phyloP scores from a whole-genome alignment of 495 filamentous ascomycete genomes.

The Trichocladium uniseriatum region DNA sequence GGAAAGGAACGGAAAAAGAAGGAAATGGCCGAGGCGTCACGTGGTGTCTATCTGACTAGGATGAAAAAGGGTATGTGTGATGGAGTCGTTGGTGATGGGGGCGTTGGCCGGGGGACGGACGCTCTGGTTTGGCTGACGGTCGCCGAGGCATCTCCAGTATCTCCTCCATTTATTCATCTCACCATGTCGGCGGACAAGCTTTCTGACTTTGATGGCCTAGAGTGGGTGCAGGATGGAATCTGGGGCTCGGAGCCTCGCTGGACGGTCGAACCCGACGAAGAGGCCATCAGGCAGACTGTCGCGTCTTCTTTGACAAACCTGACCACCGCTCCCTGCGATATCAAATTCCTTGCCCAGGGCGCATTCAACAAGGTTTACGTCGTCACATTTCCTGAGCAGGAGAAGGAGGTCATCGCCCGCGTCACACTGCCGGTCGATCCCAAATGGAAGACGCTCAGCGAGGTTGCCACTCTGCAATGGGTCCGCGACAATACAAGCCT shows the following conservation, averaged over 20 bases:
- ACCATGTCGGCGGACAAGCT: not conserved
- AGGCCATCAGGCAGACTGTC: not conserved
- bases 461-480: conserved; percentile 41
- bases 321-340: not conserved
- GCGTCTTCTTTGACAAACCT: not conserved
- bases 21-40: too few species aligned
- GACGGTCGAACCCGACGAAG: conserved; percentile 1
- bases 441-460: conserved; percentile 34
- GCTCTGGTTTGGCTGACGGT: too few species aligned
- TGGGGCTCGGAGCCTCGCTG: conserved; percentile 2
- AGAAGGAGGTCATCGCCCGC: conserved; percentile 17
- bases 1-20: too few species aligned
- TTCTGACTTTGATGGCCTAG: conserved; percentile 2
- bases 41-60: too few species aligned
- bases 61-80: too few species aligned
- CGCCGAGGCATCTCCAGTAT: too few species aligned
- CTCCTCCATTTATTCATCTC: too few species aligned
- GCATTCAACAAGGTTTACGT: conserved; percentile 6
- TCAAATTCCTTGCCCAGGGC: conserved; percentile 4
- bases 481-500: conserved; percentile 33
- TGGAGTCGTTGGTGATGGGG: too few species aligned
- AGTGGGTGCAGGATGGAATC: not conserved
- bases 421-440: conserved; percentile 40
- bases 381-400: not conserved
- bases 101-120: too few species aligned